Base-by-base conservation (phyloP, 2,329 filamentous ascomycete species). In the Sordariomycetes sp. region DNA sequence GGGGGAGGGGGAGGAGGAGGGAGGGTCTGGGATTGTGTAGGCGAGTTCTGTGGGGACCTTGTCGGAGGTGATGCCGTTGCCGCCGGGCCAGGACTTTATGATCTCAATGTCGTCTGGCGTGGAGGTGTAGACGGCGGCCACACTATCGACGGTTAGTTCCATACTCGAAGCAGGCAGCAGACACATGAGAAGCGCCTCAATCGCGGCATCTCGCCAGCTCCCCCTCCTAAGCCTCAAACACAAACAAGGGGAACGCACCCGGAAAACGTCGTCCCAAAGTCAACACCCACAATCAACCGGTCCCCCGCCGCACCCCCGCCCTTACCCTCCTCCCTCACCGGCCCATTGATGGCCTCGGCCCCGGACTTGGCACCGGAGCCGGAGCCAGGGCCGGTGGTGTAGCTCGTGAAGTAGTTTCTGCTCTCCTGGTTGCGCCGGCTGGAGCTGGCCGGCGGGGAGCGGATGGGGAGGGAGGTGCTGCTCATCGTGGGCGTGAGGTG, bases 201-300 rank as follows among this genome's bases (percentile, higher is more conserved):
- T 8, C 28, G 8, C 28, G 8, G 28, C 28, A 32, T 4, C 28
- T 32, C 28, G 8, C 8, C 28, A 32, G 28, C 28, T 32, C 28
- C 28, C 3, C 28, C 28, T 8, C 28, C 28, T 8, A 17, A 17
- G 39, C 39, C 39, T 17, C 39, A 17, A 45, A 45, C 39, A 6
- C n/a, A 32, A 32, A 12, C 10, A 48, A 17, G 45, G 34, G 32
- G 45, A 48, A 76, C 80, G 73, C 70, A 86, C 82, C 86, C 87
- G 51, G 84, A 89, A 66, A 89, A 91, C 1, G 87, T 91, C n/a
- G 88, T 91, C 15, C 88, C 88, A 72, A 91, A 91, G 67, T 91
- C 88, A 8, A 91, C 82, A 8, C 87, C 88, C 36, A 91, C 86
- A 63, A 90, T 87, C 62, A 90, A 70, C 57, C 84, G 77, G 65